These are phyloP conservation scores for Reutealis trisperma DNA, from an alignment of 345 rosid genomes.

Conservation along the genomic window DNA sequence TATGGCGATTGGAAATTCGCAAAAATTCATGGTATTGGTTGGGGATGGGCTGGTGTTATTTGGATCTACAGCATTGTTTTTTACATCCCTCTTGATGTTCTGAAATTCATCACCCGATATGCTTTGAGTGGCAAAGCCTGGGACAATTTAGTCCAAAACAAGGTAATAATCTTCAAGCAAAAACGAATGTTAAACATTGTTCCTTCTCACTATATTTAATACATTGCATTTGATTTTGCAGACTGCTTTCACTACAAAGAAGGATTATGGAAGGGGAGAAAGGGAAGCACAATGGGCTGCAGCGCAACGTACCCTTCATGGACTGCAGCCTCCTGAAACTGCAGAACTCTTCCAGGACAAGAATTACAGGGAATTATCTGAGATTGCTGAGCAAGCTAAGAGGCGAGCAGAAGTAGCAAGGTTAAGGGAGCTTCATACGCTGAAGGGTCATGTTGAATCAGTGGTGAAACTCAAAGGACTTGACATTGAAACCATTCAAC, in stretches of 20 bases:
- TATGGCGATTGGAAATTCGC: constrained; percentile 78
- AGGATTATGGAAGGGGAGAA: constrained; percentile 78
- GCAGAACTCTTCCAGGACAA: constrained; percentile 54
- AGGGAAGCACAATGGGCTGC: constrained; percentile 93
- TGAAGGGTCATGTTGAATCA: constrained; percentile 91
- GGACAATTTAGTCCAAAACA: constrained; percentile 74
- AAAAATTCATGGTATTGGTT: constrained; percentile 63
- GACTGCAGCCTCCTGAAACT: constrained; percentile 57
- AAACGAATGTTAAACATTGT: background rate
- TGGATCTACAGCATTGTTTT: constrained; percentile 80
- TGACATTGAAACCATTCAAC: constrained; percentile 84
- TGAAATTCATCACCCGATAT: constrained; percentile 72
- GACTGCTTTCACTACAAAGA: constrained; percentile 94
- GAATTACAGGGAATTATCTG: constrained; percentile 69
- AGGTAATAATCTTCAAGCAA: constrained; percentile 36
- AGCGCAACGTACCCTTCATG: constrained; percentile 84
- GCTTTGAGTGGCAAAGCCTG: constrained; percentile 82
- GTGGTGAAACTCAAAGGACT: constrained; percentile 94
- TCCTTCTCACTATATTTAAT: no score
- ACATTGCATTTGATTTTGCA: constrained; percentile 16
- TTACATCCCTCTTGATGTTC: constrained; percentile 75
- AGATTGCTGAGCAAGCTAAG: constrained; percentile 91
- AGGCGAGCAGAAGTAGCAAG: constrained; percentile 93
- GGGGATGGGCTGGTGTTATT: constrained; percentile 97
- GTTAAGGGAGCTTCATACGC: constrained; percentile 86